Percentiles rank a stretch among this genome's conserved stretches.
phyloP scores from a whole-genome alignment of 805 yeast genomes.

The Candida orba region DNA sequence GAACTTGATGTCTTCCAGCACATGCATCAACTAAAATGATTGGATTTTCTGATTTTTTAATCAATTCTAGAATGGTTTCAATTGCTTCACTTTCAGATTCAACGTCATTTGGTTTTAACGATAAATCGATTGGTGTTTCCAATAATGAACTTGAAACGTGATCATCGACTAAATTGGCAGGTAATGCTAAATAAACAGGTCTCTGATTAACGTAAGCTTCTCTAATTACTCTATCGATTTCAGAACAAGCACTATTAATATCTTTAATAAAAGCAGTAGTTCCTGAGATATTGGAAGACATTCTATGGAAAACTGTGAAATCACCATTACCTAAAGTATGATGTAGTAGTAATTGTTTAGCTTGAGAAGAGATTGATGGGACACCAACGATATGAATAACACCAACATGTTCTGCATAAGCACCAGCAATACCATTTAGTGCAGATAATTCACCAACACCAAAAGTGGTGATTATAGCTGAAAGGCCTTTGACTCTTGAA shows the following conservation, averaged over 20 bases:
- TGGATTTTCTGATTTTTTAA: conserved; percentile 58
- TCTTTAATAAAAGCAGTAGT: conserved; percentile 61
- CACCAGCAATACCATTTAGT: conserved; percentile 80
- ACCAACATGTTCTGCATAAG: conserved; percentile 87
- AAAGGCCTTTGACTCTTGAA: conserved; percentile 71
- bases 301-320: conserved; percentile 69
- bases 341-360: conserved; percentile 65
- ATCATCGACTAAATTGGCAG: conserved; percentile 72
- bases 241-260: conserved; percentile 55
- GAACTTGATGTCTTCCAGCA: conserved; percentile 69
- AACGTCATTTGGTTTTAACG: conserved; percentile 48
- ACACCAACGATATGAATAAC: conserved; percentile 80
- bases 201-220: conserved; percentile 66
- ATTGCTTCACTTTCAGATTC: conserved; percentile 61
- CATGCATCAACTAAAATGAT: conserved; percentile 81
- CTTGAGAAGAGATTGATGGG: conserved; percentile 69
- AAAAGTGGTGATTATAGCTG: conserved; percentile 73
- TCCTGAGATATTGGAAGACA: conserved; percentile 67
- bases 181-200: conserved; percentile 78
- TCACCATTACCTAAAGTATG: conserved; percentile 83
- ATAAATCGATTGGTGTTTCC: conserved; percentile 57
- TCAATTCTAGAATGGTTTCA: conserved; percentile 42
- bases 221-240: conserved; percentile 68
- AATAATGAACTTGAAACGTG: conserved; percentile 49
- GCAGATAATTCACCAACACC: conserved; percentile 90